A percentile compares a stretch with the other conserved stretches of the same genome.
phyloP scores from a whole-genome alignment of 805 yeast species.

The Candida ortonii region DNA sequence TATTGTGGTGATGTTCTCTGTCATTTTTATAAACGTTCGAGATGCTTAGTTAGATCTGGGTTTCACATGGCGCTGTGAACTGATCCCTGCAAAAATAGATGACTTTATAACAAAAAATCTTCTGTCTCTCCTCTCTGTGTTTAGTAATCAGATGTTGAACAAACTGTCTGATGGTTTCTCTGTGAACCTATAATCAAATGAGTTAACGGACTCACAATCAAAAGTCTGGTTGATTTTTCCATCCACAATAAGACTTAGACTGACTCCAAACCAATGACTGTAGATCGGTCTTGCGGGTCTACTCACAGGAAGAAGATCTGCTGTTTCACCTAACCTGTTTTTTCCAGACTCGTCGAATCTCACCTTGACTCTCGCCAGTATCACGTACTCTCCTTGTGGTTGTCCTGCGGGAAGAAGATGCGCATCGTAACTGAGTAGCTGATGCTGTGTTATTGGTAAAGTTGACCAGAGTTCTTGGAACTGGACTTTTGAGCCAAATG shows the following conservation, averaged over 20 bases:
- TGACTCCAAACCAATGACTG: slow-evolving; percentile 73
- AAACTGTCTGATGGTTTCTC: slow-evolving; percentile 56
- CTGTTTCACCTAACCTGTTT: slow-evolving; percentile 61
- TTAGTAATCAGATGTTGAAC: slow-evolving; percentile 17
- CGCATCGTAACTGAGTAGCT: slow-evolving; percentile 58
- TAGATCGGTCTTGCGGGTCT: slow-evolving; percentile 48
- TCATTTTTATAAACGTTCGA: too few relatives aligned
- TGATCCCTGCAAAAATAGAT: too few relatives aligned
- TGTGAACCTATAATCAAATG: slow-evolving; percentile 64
- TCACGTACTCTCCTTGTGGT: slow-evolving; percentile 30
- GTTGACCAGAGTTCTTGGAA: slow-evolving; percentile 60
- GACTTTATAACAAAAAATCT: too few relatives aligned
- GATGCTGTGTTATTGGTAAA: slow-evolving; percentile 59
- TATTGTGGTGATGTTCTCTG: too few relatives aligned
- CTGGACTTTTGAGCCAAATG: slow-evolving; percentile 47
- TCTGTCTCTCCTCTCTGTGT: too few relatives aligned
- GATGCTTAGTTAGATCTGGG: too few relatives aligned
- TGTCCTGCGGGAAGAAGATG: slow-evolving; percentile 53
- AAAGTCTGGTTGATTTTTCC: slow-evolving; percentile 39
- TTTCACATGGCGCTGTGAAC: too few relatives aligned
- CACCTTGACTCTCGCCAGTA: slow-evolving; percentile 54
- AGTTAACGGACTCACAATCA: slow-evolving; percentile 48
- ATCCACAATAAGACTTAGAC: slow-evolving; percentile 57
- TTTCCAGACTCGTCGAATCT: slow-evolving; percentile 75
- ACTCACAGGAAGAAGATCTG: slow-evolving; percentile 42